Conservation (phyloP, 1,284 basidiomycete genomes). For the Pholiota adiposa region DNA sequence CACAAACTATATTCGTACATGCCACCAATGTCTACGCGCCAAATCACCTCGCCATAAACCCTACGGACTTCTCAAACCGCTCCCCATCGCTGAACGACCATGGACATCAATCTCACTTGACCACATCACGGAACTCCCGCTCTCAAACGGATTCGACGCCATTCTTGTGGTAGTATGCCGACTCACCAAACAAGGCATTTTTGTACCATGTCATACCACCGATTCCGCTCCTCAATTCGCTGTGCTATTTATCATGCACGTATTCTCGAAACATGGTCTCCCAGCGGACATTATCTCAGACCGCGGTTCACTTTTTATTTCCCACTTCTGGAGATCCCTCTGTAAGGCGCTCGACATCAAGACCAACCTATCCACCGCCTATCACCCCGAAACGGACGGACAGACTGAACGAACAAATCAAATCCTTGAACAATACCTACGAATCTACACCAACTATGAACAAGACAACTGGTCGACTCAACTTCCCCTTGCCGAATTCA, state of each 20-base stretch:
- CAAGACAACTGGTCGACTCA: constrained; percentile 30
- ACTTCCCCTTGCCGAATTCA: constrained; percentile 23
- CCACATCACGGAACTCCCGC: constrained; percentile 43
- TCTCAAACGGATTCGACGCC: constrained; percentile 35
- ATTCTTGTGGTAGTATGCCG: constrained; percentile 44
- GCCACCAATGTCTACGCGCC: constrained; percentile 33
- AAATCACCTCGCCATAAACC: constrained; percentile 37
- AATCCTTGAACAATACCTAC: constrained; percentile 22
- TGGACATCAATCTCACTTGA: constrained; percentile 49
- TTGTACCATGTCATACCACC: background rate
- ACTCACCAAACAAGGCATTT: too few relatives aligned
- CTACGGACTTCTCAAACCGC: constrained; percentile 38
- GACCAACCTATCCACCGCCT: background rate
- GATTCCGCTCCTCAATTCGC: background rate
- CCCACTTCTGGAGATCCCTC: background rate
- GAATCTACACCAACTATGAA: constrained; percentile 10
- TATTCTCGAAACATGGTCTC: constrained; percentile 19
- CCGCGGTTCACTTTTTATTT: constrained; percentile 28
- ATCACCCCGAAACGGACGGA: constrained; percentile 15
- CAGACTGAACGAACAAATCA: constrained; percentile 22
- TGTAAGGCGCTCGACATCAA: background rate
- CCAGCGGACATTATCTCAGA: constrained; percentile 32
- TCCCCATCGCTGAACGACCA: constrained; percentile 37
- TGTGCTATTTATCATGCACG: background rate
- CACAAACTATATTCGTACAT: constrained; percentile 33